phyloP scores from a whole-genome alignment of 441 rosid genomes.

The Populus hybrid region DNA sequence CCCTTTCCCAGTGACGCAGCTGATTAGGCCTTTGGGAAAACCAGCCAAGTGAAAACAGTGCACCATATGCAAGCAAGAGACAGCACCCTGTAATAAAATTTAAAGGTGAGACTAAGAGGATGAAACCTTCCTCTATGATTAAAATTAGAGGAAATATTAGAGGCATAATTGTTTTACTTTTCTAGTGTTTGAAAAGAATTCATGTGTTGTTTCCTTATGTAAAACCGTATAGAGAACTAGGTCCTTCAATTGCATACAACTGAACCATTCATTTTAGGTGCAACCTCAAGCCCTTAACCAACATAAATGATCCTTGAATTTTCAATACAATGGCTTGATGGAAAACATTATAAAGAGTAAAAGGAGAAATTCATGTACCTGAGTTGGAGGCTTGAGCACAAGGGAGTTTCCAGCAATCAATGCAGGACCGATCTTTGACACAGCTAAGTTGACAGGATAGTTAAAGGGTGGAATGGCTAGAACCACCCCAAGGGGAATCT shows the following conservation, averaged over 20 bases:
- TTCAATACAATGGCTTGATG: neutral
- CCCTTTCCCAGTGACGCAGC: slow-evolving; percentile 36
- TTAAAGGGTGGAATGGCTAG: slow-evolving; percentile 97
- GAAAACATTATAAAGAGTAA: neutral
- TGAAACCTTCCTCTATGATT: neutral
- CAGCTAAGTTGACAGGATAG: slow-evolving; percentile 96
- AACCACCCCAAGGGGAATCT: slow-evolving; percentile 88
- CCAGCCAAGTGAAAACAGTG: slow-evolving; percentile 49
- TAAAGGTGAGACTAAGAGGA: neutral
- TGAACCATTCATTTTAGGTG: neutral
- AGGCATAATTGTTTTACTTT: neutral
- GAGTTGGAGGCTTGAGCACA: slow-evolving; percentile 97
- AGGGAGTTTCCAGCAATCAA: slow-evolving; percentile 91
- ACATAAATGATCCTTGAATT: neutral
- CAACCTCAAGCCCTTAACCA: neutral
- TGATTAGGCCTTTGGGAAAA: slow-evolving; percentile 36
- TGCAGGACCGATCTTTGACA: slow-evolving; percentile 91
- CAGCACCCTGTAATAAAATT: slow-evolving; percentile 70
- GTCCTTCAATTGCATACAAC: neutral
- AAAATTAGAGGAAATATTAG: neutral
- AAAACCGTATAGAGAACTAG: neutral
- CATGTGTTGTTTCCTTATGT: neutral
- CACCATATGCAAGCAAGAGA: slow-evolving; percentile 93
- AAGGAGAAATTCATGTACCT: slow-evolving; percentile 36
- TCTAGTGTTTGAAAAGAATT: neutral